Conservation (phyloP, 2,329 filamentous ascomycete species). For the Ilyonectria robusta region DNA sequence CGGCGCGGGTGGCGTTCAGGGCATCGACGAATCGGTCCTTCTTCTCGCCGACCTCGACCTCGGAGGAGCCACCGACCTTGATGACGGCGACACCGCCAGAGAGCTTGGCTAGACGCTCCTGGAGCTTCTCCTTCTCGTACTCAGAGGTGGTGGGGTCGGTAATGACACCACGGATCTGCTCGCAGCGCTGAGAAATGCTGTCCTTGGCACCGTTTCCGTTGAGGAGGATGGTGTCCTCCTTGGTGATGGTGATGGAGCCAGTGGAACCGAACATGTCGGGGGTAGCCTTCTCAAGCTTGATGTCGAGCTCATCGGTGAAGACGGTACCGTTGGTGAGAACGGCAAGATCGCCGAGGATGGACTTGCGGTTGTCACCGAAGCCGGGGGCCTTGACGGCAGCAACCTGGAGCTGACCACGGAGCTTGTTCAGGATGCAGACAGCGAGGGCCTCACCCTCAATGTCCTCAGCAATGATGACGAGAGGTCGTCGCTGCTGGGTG, state of each 20-base stretch:
- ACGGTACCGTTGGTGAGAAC: slow-evolving; percentile 97
- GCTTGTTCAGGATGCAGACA: slow-evolving; percentile 99
- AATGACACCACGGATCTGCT: slow-evolving; percentile 99
- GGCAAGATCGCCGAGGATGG: slow-evolving; percentile 95
- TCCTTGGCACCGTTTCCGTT: slow-evolving; percentile 98
- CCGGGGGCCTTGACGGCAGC: slow-evolving; percentile 98
- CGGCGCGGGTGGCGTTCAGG: slow-evolving; percentile 96
- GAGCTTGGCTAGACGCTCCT: slow-evolving; percentile 99
- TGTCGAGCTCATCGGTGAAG: slow-evolving; percentile 97
- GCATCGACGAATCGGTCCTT: slow-evolving; percentile 99
- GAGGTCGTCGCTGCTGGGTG: slow-evolving; percentile 92
- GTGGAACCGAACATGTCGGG: slow-evolving; percentile 96
- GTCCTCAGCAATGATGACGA: slow-evolving; percentile 99
- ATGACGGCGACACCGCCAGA: slow-evolving; percentile 99
- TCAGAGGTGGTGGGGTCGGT: slow-evolving; percentile 93
- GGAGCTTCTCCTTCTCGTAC: slow-evolving; percentile 99
- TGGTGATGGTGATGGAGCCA: slow-evolving; percentile 99
- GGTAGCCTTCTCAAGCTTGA: slow-evolving; percentile 99
- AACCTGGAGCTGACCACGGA: slow-evolving; percentile 98
- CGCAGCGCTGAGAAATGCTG: slow-evolving; percentile 91
- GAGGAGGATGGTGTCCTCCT: slow-evolving; percentile 99
- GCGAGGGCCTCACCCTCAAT: slow-evolving; percentile 98
- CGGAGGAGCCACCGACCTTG: slow-evolving; percentile 97
- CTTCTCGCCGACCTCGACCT: slow-evolving; percentile 99
- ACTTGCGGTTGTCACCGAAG: slow-evolving; percentile 99